Percentiles rank a stretch among this genome's conserved stretches.
These are phyloP conservation scores for Xerophyta viscosa DNA, from an alignment of 106 monocot species.

Conservation along the genomic window DNA sequence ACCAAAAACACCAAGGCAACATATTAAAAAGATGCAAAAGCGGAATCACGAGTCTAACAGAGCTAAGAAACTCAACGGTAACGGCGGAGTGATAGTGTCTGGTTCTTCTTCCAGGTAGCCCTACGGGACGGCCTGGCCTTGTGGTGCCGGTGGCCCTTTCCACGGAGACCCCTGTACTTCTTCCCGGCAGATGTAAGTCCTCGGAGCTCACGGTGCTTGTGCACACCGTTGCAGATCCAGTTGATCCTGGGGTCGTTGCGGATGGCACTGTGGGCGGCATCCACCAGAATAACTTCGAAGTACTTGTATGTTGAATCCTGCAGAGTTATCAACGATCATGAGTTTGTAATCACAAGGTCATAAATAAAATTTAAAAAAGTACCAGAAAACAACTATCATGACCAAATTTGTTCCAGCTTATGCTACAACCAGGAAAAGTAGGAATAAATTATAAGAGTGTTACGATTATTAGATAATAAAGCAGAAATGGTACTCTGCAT, in stretches of 20 bases:
- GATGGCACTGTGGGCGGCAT: slow-evolving; percentile 53
- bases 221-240: slow-evolving; percentile 63
- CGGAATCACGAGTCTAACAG: too few species aligned
- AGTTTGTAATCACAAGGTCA: too few species aligned
- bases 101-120: slow-evolving; percentile 79
- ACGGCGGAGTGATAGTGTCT: slow-evolving; percentile 59
- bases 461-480: too few species aligned
- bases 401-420: too few species aligned
- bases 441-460: too few species aligned
- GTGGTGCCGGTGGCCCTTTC: slow-evolving; percentile 45
- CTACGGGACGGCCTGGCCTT: slow-evolving; percentile 58
- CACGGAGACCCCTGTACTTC: slow-evolving; percentile 48
- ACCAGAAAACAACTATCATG: too few species aligned
- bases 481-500: too few species aligned
- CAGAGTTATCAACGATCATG: too few species aligned
- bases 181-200: slow-evolving; percentile 52
- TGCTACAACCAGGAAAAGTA: too few species aligned
- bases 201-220: slow-evolving; percentile 50
- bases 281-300: slow-evolving; percentile 58
- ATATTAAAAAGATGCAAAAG: too few species aligned
- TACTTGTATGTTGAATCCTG: slow-evolving; percentile 74
- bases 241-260: slow-evolving; percentile 60
- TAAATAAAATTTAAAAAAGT: too few species aligned
- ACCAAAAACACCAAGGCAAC: too few species aligned
- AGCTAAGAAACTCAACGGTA: slow-evolving; percentile 37